Evolutionary conservation across 169 alveolate species (phyloP).

Genomic region (Plasmodium falciparum): DNA sequence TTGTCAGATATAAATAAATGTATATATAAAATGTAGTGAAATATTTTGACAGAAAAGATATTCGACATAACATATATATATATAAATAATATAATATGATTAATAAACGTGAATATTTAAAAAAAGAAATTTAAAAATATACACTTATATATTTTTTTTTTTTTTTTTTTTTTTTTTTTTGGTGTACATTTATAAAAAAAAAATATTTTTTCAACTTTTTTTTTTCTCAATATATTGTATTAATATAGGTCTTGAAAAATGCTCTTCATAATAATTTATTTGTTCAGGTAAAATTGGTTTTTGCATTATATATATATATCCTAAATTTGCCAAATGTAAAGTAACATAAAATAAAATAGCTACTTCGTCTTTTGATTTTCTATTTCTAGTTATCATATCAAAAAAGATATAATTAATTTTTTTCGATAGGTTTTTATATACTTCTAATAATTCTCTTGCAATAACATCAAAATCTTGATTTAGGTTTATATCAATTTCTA

Average conservation of each 20-base stretch:
- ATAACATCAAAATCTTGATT: slow-evolving; percentile 71
- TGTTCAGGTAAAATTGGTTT: slow-evolving; percentile 70
- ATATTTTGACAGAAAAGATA: too few species aligned
- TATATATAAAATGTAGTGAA: too few species aligned
- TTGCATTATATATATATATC: slow-evolving; percentile 53
- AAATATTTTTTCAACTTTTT: neutral
- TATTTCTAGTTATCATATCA: slow-evolving; percentile 58
- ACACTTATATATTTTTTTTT: too few species aligned
- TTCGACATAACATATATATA: too few species aligned
- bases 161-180: too few species aligned
- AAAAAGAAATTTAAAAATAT: too few species aligned
- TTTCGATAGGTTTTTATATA: slow-evolving; percentile 55
- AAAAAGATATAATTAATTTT: slow-evolving; percentile 68
- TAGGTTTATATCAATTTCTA: slow-evolving; percentile 29
- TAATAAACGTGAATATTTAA: too few species aligned
- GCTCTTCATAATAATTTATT: slow-evolving; percentile 32
- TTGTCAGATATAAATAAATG: too few species aligned
- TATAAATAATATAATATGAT: too few species aligned
- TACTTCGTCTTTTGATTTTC: slow-evolving; percentile 51
- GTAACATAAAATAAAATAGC: slow-evolving; percentile 63
- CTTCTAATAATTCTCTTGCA: slow-evolving; percentile 65
- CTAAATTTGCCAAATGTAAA: slow-evolving; percentile 73
- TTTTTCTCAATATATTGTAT: slow-evolving; percentile 38
- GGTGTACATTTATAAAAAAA: neutral
- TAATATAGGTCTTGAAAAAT: slow-evolving; percentile 55